Conservation (phyloP, 1,284 basidiomycete genomes). For the Malassezia cuniculi region DNA sequence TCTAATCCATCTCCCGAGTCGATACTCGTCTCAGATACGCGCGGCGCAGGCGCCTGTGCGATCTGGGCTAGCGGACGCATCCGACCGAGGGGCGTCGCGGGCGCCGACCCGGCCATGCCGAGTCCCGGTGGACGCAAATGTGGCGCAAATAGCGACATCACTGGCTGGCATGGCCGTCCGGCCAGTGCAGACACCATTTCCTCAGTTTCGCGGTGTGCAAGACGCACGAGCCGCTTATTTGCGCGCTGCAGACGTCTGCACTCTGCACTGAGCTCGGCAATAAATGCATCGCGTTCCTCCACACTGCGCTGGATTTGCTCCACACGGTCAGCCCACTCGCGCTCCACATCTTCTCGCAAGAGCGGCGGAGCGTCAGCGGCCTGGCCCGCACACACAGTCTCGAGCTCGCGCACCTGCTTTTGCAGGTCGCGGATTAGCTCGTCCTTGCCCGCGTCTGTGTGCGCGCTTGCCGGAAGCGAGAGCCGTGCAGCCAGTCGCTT, state of each 20-base stretch:
- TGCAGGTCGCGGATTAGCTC: slow-evolving; percentile 18
- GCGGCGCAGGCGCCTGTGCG: no score
- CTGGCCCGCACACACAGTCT: slow-evolving; percentile 34
- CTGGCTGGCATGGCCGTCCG: background rate
- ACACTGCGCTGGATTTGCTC: slow-evolving; percentile 9
- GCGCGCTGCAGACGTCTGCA: slow-evolving; percentile 16
- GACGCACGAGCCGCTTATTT: slow-evolving; percentile 20
- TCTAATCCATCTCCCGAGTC: slow-evolving; percentile 1
- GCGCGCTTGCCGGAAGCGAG: slow-evolving; percentile 11
- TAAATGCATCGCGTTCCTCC: slow-evolving; percentile 22
- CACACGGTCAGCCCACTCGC: slow-evolving; percentile 17
- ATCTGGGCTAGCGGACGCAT: no score
- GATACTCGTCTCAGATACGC: background rate
- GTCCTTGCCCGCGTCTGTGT: slow-evolving; percentile 12
- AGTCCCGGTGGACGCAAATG: slow-evolving; percentile 11
- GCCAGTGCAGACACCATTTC: slow-evolving; percentile 18
- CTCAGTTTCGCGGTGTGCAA: slow-evolving; percentile 25
- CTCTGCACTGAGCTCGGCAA: slow-evolving; percentile 21
- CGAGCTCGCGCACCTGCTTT: slow-evolving; percentile 28
- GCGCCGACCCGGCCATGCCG: no score
- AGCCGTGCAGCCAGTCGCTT: slow-evolving; percentile 21
- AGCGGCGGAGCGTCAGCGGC: slow-evolving; percentile 24
- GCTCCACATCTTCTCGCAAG: slow-evolving; percentile 35
- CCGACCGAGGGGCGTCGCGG: no score
- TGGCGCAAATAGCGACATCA: slow-evolving; percentile 12